Base-by-base conservation (phyloP, 2,329 filamentous ascomycete species). In the Fusarium devonianum region DNA sequence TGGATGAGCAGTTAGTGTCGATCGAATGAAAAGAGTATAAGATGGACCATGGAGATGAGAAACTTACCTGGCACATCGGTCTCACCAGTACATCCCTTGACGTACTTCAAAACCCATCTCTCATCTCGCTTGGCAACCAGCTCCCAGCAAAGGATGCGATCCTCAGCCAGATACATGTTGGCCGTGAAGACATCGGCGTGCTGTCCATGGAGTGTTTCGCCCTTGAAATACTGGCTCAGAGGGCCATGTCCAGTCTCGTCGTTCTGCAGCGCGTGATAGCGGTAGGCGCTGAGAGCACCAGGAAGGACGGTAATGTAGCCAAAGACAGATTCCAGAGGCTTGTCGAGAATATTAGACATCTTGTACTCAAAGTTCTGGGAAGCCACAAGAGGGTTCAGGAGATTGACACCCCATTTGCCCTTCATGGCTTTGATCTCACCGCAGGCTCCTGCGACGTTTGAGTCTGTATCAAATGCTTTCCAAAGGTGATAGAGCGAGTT, bases 311-410 rank as follows among this genome's bases (percentile, higher is more conserved):
- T 97, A 63, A 99, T 99, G 69, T 97, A 99, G 2, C 94, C 94
- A 70, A 99, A 99, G 1, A 96, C 93, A 0, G 91, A 96, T 71
- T 99, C 94, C 2, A 99, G 78, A 0, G 94, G 94, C 72, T 99
- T 99, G 71, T 99, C 94, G 18, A 99, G 80, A 65, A 99, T 99
- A 66, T 99, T 99, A 29, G 92, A 96, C 91, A 99, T 97, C 74
- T 99, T 99, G 79, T 99, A 99, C 77, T 99, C 94, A 62, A 99
- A 99, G 70, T 99, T 99, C 67, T 99, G 94, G 34, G 92, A 96
- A 0, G 94, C 94, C 12, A 99, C 93, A 5, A 99, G 79, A 0
- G 94, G 94, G 66, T 99, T 99, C 34, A 99, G 77, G 12, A 99
- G 80, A 56, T 93, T 91, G 5, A 85, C 77, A 67, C 91, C 92